phyloP scores from a whole-genome alignment of 2,329 filamentous ascomycete genomes.

The Fusarium sp. region DNA sequence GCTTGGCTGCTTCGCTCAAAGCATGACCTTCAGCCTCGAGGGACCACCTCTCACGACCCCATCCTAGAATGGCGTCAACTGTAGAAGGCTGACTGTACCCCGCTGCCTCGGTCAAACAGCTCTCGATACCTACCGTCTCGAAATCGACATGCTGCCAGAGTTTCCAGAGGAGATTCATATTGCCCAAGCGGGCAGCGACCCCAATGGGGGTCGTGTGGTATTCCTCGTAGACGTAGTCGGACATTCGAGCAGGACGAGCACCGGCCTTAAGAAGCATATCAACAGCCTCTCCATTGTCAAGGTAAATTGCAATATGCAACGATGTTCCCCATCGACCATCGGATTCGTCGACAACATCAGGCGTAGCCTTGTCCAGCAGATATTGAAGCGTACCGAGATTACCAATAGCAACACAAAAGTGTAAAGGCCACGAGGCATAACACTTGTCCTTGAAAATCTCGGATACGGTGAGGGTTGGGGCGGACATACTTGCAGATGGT shows the following conservation, averaged over 20 bases:
- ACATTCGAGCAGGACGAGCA: background rate
- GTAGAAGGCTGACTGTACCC: background rate
- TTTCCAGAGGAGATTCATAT: background rate
- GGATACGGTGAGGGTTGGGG: background rate
- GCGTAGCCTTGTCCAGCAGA: background rate
- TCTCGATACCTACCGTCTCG: background rate
- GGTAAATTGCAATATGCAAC: background rate
- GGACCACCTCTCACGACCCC: background rate
- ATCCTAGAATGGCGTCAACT: background rate
- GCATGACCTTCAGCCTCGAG: background rate
- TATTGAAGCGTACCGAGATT: background rate
- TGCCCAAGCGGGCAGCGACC: background rate
- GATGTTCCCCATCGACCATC: background rate
- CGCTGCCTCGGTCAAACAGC: background rate
- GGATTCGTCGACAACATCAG: background rate
- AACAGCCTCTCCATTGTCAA: background rate
- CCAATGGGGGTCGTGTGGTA: background rate
- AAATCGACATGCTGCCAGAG: background rate
- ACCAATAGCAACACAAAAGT: background rate
- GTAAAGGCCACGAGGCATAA: background rate
- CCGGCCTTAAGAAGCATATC: background rate
- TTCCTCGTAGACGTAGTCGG: background rate
- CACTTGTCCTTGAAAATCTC: background rate
- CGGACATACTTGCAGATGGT: background rate
- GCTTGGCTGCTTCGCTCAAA: background rate